These are phyloP conservation scores for Boechera retrofracta DNA, from an alignment of 345 rosid species.

Conservation along the genomic window DNA sequence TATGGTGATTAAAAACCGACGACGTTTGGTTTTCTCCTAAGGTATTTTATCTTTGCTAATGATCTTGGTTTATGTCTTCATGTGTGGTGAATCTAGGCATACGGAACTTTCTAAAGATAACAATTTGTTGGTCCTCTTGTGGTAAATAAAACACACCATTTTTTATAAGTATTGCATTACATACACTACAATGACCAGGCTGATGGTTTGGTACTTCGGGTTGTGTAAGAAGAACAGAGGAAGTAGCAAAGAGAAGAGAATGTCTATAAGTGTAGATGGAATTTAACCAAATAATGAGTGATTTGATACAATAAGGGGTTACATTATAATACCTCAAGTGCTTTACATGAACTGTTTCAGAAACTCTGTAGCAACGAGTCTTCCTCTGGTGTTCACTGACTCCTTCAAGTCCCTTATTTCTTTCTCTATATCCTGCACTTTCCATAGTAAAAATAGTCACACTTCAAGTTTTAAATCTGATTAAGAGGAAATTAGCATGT, in stretches of 20 bases:
- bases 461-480: neutral
- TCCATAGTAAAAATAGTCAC: neutral
- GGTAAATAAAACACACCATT: neutral
- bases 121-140: neutral
- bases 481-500: neutral
- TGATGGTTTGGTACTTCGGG: neutral
- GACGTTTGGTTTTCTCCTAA: neutral
- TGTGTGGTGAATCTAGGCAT: neutral
- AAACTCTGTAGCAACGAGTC: constrained; percentile 91
- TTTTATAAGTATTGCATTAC: constrained; percentile 6
- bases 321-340: constrained; percentile 26
- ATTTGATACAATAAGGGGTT: constrained; percentile 29
- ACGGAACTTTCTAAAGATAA: neutral
- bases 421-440: constrained; percentile 91
- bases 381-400: constrained; percentile 91
- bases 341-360: constrained; percentile 78
- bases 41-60: no score
- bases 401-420: constrained; percentile 90
- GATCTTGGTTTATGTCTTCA: no score
- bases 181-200: constrained; percentile 19
- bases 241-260: constrained; percentile 6
- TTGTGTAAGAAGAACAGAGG: constrained; percentile 2
- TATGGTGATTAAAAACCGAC: neutral
- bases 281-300: constrained; percentile 22
- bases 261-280: constrained; percentile 7